A percentile compares a stretch with the other conserved stretches of the same genome.
These are phyloP conservation scores for Prunus yedoensis DNA, from an alignment of 331 rosid species.

Conservation along the genomic window DNA sequence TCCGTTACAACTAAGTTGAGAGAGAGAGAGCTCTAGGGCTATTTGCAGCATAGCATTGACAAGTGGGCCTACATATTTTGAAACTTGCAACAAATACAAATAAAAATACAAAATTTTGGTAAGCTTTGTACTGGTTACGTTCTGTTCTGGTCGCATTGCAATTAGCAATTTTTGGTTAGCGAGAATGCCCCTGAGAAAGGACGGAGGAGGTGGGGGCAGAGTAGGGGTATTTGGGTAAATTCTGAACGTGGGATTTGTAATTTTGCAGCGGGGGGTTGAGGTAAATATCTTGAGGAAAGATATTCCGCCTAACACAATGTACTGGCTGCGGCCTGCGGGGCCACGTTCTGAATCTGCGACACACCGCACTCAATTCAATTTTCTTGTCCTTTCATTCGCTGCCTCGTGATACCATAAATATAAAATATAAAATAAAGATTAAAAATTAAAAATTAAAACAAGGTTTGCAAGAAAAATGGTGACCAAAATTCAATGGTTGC, in stretches of 20 bases:
- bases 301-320: conserved; percentile 23
- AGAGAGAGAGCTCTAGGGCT: too few relatives aligned
- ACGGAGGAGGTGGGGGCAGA: too few relatives aligned
- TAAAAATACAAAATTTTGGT: background rate
- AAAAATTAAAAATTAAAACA: background rate
- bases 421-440: background rate
- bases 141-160: background rate
- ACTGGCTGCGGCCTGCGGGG: background rate
- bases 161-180: background rate
- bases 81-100: background rate
- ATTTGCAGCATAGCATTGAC: too few relatives aligned
- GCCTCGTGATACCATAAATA: background rate
- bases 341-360: conserved; percentile 13
- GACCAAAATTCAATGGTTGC: too few relatives aligned
- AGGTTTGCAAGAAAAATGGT: too few relatives aligned
- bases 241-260: background rate
- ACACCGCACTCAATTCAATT: background rate
- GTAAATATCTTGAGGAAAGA: conserved; percentile 28
- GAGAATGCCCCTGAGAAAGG: background rate
- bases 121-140: background rate
- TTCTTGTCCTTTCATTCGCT: background rate
- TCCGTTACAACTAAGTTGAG: too few relatives aligned
- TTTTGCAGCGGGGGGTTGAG: background rate
- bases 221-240: background rate
- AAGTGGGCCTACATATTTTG: background rate